Percentiles rank a stretch among this genome's conserved stretches.
Evolutionary conservation across 1,284 basidiomycete species (phyloP).

Genomic region (Pascua sp.): DNA sequence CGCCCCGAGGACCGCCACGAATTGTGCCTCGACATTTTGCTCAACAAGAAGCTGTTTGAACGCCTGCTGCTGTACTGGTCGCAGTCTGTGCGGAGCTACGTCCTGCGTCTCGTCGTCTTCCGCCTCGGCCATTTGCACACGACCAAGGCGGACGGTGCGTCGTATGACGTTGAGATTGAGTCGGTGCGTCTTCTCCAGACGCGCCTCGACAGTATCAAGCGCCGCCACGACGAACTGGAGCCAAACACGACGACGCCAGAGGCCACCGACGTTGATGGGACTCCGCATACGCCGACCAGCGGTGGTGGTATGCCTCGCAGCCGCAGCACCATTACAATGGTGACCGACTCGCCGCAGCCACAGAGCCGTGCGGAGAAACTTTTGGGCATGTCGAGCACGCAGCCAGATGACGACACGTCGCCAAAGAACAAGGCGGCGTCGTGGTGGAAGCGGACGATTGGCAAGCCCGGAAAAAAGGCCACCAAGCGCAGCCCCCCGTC

Average conservation of each 20-base stretch:
- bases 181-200: conserved; percentile 51
- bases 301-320: conserved; percentile 30
- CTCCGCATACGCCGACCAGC: conserved; percentile 21
- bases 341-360: conserved; percentile 33
- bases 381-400: conserved; percentile 33
- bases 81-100: conserved; percentile 52
- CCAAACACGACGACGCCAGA: conserved; percentile 24
- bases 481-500: not conserved
- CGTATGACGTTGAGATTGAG: conserved; percentile 48
- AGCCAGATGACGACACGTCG: conserved; percentile 12
- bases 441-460: conserved; percentile 21
- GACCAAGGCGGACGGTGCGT: conserved; percentile 34
- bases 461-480: conserved; percentile 12
- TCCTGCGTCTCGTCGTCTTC: conserved; percentile 53
- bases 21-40: conserved; percentile 50
- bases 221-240: conserved; percentile 52
- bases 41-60: conserved; percentile 51
- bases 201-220: conserved; percentile 52
- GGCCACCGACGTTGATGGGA: conserved; percentile 3
- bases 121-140: conserved; percentile 52
- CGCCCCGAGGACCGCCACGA: conserved; percentile 48
- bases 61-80: conserved; percentile 54
- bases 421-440: conserved; percentile 8
- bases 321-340: conserved; percentile 51
- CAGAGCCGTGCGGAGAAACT: conserved; percentile 40